These are phyloP conservation scores for Tolypocladium capitatum DNA, from an alignment of 2,329 filamentous ascomycete genomes.

Conservation along the genomic window DNA sequence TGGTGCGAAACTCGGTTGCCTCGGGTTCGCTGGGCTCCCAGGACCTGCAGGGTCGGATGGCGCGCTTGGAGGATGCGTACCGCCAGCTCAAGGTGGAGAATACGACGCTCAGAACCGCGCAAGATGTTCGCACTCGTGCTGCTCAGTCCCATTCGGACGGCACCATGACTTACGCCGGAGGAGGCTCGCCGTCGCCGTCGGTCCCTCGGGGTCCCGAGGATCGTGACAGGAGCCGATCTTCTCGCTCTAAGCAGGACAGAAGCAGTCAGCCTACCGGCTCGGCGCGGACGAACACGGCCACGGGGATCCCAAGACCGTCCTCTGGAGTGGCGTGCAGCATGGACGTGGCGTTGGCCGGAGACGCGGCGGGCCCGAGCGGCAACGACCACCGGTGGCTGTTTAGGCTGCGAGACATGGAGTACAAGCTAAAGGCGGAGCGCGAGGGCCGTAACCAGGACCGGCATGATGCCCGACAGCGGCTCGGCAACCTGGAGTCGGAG, in stretches of 20 bases:
- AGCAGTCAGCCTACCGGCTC: constrained; percentile 17
- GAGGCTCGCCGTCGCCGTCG: constrained; percentile 38
- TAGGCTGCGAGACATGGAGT: constrained; percentile 74
- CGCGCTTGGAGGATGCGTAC: constrained; percentile 46
- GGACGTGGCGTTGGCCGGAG: constrained; percentile 14
- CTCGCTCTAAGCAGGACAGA: constrained; percentile 15
- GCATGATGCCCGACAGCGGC: constrained; percentile 63
- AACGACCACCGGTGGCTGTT: constrained; percentile 72
- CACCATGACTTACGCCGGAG: constrained; percentile 16
- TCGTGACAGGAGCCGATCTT: constrained; percentile 28
- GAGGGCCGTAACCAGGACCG: constrained; percentile 78
- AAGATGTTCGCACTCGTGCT: constrained; percentile 41
- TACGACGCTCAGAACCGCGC: constrained; percentile 53
- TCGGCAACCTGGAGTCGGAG: constrained; percentile 63
- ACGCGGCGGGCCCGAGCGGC: constrained; percentile 10
- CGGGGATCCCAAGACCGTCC: constrained; percentile 12
- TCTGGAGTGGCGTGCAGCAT: constrained; percentile 11
- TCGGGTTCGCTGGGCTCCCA: constrained; percentile 30
- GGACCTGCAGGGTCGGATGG: constrained; percentile 32
- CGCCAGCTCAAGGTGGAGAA: constrained; percentile 52
- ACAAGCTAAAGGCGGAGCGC: constrained; percentile 76
- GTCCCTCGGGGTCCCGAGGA: constrained; percentile 38
- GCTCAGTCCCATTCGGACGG: constrained; percentile 27
- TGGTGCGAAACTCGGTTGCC: constrained; percentile 54
- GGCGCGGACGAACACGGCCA: constrained; percentile 17